phyloP scores from a whole-genome alignment of 2,329 filamentous ascomycete genomes.

The Trichophyton rubrum region DNA sequence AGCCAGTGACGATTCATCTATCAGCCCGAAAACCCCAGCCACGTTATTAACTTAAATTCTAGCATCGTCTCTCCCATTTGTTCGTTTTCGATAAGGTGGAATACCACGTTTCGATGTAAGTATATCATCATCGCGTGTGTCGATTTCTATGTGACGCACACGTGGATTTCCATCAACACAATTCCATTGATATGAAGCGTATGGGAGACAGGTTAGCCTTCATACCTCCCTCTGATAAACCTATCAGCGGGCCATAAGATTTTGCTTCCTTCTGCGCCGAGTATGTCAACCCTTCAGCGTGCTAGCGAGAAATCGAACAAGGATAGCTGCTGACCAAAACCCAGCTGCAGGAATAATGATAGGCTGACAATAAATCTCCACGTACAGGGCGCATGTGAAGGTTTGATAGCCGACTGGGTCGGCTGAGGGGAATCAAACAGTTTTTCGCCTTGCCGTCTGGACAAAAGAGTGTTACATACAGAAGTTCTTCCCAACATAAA shows the following conservation, averaged over 20 bases:
- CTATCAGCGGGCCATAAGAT: background rate
- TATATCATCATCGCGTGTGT: background rate
- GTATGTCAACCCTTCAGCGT: too few species aligned
- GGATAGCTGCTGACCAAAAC: background rate
- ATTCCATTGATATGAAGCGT: background rate
- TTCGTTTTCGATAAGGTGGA: background rate
- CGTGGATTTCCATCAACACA: background rate
- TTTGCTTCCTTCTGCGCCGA: background rate
- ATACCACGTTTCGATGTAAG: background rate
- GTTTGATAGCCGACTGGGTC: background rate
- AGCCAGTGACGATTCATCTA: background rate
- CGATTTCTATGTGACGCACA: background rate
- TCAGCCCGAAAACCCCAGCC: background rate
- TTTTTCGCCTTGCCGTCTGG: background rate
- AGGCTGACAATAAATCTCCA: background rate
- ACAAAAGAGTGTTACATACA: background rate
- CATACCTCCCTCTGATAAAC: background rate
- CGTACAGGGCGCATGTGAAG: background rate
- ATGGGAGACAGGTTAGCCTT: background rate
- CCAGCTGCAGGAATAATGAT: background rate
- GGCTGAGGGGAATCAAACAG: background rate
- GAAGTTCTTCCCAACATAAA: background rate
- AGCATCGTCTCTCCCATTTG: background rate
- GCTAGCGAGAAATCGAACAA: background rate
- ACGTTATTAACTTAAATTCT: background rate